phyloP scores from a whole-genome alignment of 345 rosid genomes.

The Eucalyptus cloeziana region DNA sequence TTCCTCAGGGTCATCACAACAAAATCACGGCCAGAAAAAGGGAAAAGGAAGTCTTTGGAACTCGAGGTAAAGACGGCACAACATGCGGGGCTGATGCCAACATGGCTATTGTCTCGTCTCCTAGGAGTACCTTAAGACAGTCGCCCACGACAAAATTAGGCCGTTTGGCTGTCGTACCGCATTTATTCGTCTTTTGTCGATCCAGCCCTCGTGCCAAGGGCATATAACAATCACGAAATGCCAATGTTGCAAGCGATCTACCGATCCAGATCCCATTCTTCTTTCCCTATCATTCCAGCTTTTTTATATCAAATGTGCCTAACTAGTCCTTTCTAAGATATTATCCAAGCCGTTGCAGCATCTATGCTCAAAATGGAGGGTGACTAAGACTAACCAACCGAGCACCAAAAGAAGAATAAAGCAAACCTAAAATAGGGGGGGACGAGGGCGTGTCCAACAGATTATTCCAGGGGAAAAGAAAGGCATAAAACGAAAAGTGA shows the following conservation, averaged over 20 bases:
- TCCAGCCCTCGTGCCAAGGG: not conserved
- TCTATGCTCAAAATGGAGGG: not conserved
- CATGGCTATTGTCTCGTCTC: not conserved
- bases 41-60: not conserved
- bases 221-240: not conserved
- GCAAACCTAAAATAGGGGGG: not conserved
- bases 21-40: not conserved
- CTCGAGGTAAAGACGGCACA: not conserved
- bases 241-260: not conserved
- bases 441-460: not conserved
- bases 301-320: not conserved
- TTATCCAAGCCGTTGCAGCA: not conserved
- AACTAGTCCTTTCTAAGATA: not conserved
- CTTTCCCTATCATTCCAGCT: not conserved
- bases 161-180: not conserved
- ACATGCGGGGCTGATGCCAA: not conserved
- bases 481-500: not conserved
- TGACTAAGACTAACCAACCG: not conserved
- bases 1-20: conserved; percentile 8
- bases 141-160: not conserved
- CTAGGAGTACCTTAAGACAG: not conserved
- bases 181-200: not conserved
- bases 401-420: not conserved
- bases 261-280: not conserved
- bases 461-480: not conserved